Conservation (phyloP, 768 basidiomycete species). For the Hebeloma cylindrosporum region DNA sequence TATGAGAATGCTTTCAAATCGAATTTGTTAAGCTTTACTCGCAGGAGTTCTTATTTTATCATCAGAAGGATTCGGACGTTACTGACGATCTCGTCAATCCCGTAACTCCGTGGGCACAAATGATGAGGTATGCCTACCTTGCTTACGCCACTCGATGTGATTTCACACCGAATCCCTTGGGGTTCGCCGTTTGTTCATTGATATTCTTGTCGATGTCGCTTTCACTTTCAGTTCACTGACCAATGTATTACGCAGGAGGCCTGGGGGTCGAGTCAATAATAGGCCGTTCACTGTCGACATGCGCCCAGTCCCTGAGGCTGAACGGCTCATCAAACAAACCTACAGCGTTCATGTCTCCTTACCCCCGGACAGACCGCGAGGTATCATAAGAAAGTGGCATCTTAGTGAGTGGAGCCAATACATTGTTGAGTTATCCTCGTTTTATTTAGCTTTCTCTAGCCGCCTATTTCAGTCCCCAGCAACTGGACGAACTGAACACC, state of each 20-base stretch:
- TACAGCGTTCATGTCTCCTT: constrained; percentile 78
- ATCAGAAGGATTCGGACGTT: constrained; percentile 73
- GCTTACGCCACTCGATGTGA: constrained; percentile 12
- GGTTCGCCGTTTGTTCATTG: constrained; percentile 12
- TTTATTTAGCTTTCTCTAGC: constrained; percentile 46
- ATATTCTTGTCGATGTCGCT: constrained; percentile 6
- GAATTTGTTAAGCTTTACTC: constrained; percentile 17
- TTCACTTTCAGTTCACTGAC: constrained; percentile 7
- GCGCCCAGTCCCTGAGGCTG: constrained; percentile 48
- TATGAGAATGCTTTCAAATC: constrained; percentile 22
- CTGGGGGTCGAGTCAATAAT: constrained; percentile 24
- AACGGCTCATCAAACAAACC: constrained; percentile 79
- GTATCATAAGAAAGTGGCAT: constrained; percentile 75
- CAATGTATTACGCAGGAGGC: constrained; percentile 20
- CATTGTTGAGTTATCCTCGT: constrained; percentile 16
- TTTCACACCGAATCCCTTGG: constrained; percentile 16
- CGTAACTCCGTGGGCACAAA: constrained; percentile 73
- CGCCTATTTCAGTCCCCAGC: constrained; percentile 82
- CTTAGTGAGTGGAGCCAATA: constrained; percentile 56
- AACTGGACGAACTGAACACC: constrained; percentile 66
- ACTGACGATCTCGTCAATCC: constrained; percentile 54
- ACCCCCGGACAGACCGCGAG: constrained; percentile 49
- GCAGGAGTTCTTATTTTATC: constrained; percentile 82
- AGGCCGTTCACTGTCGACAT: constrained; percentile 35
- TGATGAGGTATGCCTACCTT: constrained; percentile 52